Conservation (phyloP, 2,329 filamentous ascomycete genomes). For the Aspergillus piperis region DNA sequence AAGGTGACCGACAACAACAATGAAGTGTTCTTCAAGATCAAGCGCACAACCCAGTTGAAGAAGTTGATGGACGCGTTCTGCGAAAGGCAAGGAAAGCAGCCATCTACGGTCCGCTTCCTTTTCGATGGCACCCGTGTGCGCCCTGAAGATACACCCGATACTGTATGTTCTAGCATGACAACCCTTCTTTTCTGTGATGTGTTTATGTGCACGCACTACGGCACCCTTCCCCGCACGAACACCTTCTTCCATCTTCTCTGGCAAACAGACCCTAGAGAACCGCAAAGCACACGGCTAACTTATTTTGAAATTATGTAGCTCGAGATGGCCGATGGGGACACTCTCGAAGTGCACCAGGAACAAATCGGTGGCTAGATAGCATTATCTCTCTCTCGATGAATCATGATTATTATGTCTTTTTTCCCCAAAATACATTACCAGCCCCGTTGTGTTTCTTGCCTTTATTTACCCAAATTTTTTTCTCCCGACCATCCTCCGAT, state of each 20-base stretch:
- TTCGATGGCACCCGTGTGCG: slow-evolving; percentile 96
- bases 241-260: too few relatives aligned
- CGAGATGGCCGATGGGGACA: slow-evolving; percentile 95
- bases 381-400: neutral
- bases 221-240: neutral
- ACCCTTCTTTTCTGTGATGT: too few relatives aligned
- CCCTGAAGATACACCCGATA: slow-evolving; percentile 84
- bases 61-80: slow-evolving; percentile 99
- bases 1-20: slow-evolving; percentile 99
- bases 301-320: slow-evolving; percentile 58
- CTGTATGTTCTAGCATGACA: slow-evolving; percentile 61
- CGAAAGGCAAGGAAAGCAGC: slow-evolving; percentile 87
- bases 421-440: neutral
- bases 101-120: slow-evolving; percentile 83
- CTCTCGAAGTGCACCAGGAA: slow-evolving; percentile 95
- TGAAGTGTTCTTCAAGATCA: slow-evolving; percentile 99
- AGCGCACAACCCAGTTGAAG: slow-evolving; percentile 90
- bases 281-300: neutral
- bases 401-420: slow-evolving; percentile 1
- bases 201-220: neutral
- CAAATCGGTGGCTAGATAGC: slow-evolving; percentile 74
- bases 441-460: neutral
- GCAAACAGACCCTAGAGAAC: too few relatives aligned
- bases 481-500: neutral
- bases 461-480: neutral